Evolutionary conservation across 106 monocot species (phyloP).

Genomic region (Amphibolis antarctica): DNA sequence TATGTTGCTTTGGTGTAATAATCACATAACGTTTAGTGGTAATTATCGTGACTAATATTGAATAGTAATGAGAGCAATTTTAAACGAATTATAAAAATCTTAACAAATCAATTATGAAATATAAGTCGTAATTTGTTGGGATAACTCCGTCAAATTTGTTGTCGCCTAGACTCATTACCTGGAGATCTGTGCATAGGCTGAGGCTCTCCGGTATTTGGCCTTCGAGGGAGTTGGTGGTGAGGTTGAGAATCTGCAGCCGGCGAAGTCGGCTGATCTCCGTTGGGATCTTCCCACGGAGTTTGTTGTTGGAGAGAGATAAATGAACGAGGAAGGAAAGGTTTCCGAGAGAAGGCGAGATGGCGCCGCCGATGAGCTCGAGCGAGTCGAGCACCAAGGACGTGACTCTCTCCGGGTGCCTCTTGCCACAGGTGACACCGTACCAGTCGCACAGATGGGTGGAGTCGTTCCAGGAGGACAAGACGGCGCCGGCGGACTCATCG

Average conservation of each 20-base stretch:
- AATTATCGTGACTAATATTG: no score
- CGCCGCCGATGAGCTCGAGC: neutral
- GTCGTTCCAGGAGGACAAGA: neutral
- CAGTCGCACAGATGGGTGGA: neutral
- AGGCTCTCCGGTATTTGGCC: conserved; percentile 1
- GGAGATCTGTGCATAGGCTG: neutral
- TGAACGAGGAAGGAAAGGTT: conserved; percentile 33
- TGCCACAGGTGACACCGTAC: neutral
- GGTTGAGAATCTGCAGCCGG: neutral
- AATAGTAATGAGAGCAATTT: no score
- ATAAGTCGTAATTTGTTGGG: conserved; percentile 2
- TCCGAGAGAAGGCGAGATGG: conserved; percentile 14
- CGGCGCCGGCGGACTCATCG: no score
- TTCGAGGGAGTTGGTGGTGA: neutral
- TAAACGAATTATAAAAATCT: no score
- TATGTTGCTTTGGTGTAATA: no score
- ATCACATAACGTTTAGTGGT: no score
- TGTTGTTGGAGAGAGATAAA: conserved; percentile 9
- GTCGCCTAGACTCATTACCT: neutral
- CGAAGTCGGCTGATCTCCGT: neutral
- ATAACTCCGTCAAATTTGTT: conserved; percentile 22
- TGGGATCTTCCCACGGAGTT: neutral
- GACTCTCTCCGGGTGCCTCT: conserved; percentile 13
- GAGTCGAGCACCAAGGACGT: neutral
- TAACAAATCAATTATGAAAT: no score